Evolutionary conservation across 2,329 filamentous ascomycete genomes (phyloP), one percentile per base, ranked within the genome.

Genomic region (Pleomassaria siparia): DNA sequence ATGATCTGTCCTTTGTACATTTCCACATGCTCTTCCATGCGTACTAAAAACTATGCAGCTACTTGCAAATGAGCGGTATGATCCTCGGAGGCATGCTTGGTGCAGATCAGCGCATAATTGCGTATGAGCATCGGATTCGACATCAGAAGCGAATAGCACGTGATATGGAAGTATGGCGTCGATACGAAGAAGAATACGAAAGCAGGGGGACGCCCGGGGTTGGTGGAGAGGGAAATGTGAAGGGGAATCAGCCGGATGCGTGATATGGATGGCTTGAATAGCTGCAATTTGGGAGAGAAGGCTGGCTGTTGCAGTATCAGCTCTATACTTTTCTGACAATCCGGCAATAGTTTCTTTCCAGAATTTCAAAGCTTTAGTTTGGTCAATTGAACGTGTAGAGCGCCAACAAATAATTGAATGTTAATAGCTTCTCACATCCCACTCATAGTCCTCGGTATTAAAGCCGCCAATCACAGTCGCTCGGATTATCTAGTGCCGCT

Each of bases 31-130:
- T 32, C 15, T 32, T n/a, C 29, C 13, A n/a, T 32, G 9, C 29
- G 18, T 45, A 20, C 36, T 29, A 36, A 33, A 16, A 15, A 21
- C 41, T 52, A n/a, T 25, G 15, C 13, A 91, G 88, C 24, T 92
- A 89, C 64, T 75, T 91, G 13, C 87, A 91, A 69, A 89, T 91
- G 86, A 88, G 85, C n/a, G 85, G 84, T 50, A 91, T 91, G 88
- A 85, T 88, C n/a, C 63, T 89, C 26, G 88, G 88, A 35, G 80
- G 83, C 62, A 88, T 88, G 79, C 79, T 91, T 44, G 86, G 90
- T 73, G 88, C 87, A 2, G 88, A 92, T 63, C 72, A 76, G 46
- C 78, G 84, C 41, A 76, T 91, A 59, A 79, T 85, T 43, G 74
- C 79, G 49, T 89, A 88, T 59, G 87, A 91, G 67, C 76, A 83